phyloP scores from a whole-genome alignment of 352 stramenopile species.

The Globisporangium polare region DNA sequence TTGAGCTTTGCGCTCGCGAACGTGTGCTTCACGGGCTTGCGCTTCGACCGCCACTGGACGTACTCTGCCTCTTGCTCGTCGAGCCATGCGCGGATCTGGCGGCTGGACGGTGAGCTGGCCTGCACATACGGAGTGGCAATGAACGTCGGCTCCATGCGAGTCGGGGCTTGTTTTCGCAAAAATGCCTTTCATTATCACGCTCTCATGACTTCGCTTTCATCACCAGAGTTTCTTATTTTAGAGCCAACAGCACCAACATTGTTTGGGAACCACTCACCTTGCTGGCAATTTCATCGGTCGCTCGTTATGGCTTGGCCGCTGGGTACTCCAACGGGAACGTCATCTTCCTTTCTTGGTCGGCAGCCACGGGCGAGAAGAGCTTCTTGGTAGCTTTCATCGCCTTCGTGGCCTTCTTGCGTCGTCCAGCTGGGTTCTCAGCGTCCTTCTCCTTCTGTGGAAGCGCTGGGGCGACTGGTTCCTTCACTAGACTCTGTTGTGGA shows the following conservation, averaged over 20 bases:
- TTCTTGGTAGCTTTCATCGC: constrained; percentile 31
- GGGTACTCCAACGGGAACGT: constrained; percentile 5
- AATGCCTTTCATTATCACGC: constrained; percentile 15
- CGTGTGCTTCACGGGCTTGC: constrained; percentile 37
- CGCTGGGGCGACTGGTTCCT: not conserved
- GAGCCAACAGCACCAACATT: no score
- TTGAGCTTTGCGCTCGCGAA: constrained; percentile 59
- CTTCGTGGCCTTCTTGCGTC: constrained; percentile 22
- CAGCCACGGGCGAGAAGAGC: constrained; percentile 38
- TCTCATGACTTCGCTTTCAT: constrained; percentile 3
- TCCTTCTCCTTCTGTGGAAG: not conserved
- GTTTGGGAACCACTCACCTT: constrained; percentile 4
- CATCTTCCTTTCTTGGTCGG: constrained; percentile 21
- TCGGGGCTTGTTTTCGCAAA: constrained; percentile 4
- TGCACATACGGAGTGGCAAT: constrained; percentile 49
- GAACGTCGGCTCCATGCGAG: constrained; percentile 51
- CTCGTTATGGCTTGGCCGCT: not conserved
- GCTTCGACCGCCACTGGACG: constrained; percentile 27
- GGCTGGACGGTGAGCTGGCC: constrained; percentile 28
- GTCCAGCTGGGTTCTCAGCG: not conserved
- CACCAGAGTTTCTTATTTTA: constrained; percentile 7
- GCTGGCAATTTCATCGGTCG: not conserved
- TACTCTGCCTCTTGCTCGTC: constrained; percentile 51
- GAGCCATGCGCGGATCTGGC: constrained; percentile 45
- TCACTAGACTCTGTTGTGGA: not conserved